Evolutionary conservation across 768 basidiomycete genomes (phyloP), one percentile per base, ranked within the genome.

Genomic region (Leucosporidium yakuticum): DNA sequence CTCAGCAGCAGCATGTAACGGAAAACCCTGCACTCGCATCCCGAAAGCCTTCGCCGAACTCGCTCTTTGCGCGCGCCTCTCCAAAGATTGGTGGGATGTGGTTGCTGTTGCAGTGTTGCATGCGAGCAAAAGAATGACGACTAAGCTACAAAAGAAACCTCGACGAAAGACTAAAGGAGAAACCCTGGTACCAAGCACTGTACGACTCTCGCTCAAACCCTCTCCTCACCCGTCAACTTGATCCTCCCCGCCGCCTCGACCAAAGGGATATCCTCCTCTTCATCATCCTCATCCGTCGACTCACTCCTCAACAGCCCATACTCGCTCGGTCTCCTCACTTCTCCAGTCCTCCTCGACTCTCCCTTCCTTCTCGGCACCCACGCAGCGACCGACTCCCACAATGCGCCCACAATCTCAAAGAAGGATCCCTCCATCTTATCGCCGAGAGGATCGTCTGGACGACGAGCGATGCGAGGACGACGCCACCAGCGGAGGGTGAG

Each of bases 401-500:
- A 6, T 3, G 71, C 71, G 4, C 61, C 71, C 29, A 23, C 7
- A 9, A 73, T 60, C 48, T 73, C 71, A 25, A 55, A 29, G 44
- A 67, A 0, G 0, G 68, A 59, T 14, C 71, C 71, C 23, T 69
- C 71, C 49, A 60, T 60, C 1, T 27, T 25, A 44, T 67, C 61
- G 29, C 54, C 62, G 12, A 56, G 60, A 2, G 71, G 71, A 36
- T 73, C 71, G 62, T 67, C 71, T 15, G 63, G 0, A 0, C 71
- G 47, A 25, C 71, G 65, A 11, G 71, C 71, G 34, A 67, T 60
- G 4, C 71, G 62, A 4, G 71, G 71, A 3, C 71, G 71, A 23
- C 80, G 83, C 92, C 92, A 95, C 84, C 87, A 86, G 76, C 84
- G 88, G 70, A 99, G 82, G 56, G 89, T 85, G 77, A 98, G 80